These are phyloP conservation scores for Phytophthora citrophthora DNA, from an alignment of 352 stramenopile species.

Conservation along the genomic window DNA sequence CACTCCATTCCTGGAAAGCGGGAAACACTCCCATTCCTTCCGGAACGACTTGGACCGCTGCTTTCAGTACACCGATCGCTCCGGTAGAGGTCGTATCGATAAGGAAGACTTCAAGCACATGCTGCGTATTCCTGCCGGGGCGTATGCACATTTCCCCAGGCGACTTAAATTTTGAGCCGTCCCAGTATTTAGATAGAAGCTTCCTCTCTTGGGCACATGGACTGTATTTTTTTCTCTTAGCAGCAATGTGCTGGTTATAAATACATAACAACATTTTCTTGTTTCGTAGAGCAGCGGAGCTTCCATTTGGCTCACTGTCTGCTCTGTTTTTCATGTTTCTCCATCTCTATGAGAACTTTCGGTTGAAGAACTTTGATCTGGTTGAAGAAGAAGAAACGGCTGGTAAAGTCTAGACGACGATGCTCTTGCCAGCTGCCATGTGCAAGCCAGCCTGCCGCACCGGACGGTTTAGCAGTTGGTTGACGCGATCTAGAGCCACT, in stretches of 20 bases:
- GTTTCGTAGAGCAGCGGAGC: slow-evolving; percentile 14
- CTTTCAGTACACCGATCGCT: slow-evolving; percentile 58
- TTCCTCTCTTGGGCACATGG: slow-evolving; percentile 16
- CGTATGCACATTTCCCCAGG: slow-evolving; percentile 61
- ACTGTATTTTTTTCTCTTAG: slow-evolving; percentile 31
- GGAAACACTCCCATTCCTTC: slow-evolving; percentile 54
- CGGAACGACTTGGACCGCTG: slow-evolving; percentile 64
- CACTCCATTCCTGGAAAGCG: slow-evolving; percentile 39
- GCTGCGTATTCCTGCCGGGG: slow-evolving; percentile 50
- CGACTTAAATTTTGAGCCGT: slow-evolving; percentile 30
- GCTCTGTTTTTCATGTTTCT: slow-evolving; percentile 22
- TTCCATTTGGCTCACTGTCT: slow-evolving; percentile 34
- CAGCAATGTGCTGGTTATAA: slow-evolving; percentile 29
- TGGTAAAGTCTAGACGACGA: slow-evolving; percentile 57
- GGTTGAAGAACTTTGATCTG: slow-evolving; percentile 15
- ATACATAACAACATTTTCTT: slow-evolving; percentile 35
- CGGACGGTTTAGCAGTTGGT: slow-evolving; percentile 75
- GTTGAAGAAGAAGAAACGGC: slow-evolving; percentile 14
- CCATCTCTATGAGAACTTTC: slow-evolving; percentile 27
- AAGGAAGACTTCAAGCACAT: slow-evolving; percentile 53
- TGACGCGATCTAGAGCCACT: slow-evolving; percentile 67
- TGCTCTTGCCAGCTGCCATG: slow-evolving; percentile 66
- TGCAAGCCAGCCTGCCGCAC: slow-evolving; percentile 77
- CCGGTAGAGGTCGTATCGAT: slow-evolving; percentile 46
- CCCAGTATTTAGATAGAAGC: slow-evolving; percentile 4